Evolutionary conservation across 208 protist genomes (phyloP), one percentile per base, ranked within the genome.

Genomic region (Trypanosoma mega): DNA sequence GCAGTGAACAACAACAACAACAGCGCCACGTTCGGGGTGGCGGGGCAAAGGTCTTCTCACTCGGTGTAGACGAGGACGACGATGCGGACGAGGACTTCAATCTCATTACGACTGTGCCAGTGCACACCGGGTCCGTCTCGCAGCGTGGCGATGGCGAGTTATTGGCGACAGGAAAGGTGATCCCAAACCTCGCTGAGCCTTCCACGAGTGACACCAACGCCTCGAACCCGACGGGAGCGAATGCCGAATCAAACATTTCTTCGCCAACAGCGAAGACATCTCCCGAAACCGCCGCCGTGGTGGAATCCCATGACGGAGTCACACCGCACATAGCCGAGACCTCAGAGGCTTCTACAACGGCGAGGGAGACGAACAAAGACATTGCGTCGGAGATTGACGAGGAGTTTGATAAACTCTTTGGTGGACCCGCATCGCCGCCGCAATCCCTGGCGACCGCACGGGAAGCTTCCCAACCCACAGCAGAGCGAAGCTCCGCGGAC

Each of bases 401-500:
- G 41, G 75, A 90, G 72, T 88, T 93, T 39, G 78, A 89, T n/a
- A 70, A 86, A 45, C 63, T 92, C 1, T 89, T 92, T 60, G 81
- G 85, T 11, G 71, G 14, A 16, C 11, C 18, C 6, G 14, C 18
- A 20, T 6, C 7, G 14, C 51, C 21, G 27, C 8, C 12, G 12
- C 8, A 39, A 39, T 39, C 34, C 6, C 6, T 16, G 12, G 12
- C 34, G 34, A 39, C 34, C n/a, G n/a, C n/a, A n/a, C n/a, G n/a
- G 34, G 34, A 39, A 39, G 34, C 34, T 39, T 39, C 34, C 8
- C 12, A 6, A 39, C 34, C 12, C 34, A 6, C 6, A 6, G 34
- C 34, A 39, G 34, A 39, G 12, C 6, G 8, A 6, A 39, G 12
- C 8, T 6, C 6, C 34, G 34, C 12, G 8, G 12, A 39, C 12